phyloP scores from a whole-genome alignment of 1,284 basidiomycete genomes.

The Cutaneotrichosporon sp. region DNA sequence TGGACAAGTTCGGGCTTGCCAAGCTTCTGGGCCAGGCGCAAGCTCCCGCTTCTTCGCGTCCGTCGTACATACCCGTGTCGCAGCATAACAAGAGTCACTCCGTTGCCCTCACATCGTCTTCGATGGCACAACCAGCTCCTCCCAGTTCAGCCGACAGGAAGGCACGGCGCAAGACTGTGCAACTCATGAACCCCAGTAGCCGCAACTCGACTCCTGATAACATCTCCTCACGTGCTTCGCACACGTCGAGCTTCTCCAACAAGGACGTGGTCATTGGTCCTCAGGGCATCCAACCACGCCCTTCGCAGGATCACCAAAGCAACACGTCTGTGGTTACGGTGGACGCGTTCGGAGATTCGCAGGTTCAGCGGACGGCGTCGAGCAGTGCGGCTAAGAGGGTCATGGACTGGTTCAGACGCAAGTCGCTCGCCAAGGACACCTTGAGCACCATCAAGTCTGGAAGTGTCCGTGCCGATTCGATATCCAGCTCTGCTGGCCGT shows the following conservation, averaged over 20 bases:
- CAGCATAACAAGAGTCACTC: conserved; percentile 23
- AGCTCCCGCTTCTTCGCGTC: conserved; percentile 18
- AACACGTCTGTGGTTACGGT: conserved; percentile 45
- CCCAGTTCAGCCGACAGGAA: conserved; percentile 37
- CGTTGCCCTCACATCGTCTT: conserved; percentile 13
- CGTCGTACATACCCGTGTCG: conserved; percentile 16
- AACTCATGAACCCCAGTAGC: conserved; percentile 31
- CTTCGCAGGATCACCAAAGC: conserved; percentile 26
- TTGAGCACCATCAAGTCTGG: conserved; percentile 32
- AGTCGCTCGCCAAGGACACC: conserved; percentile 55
- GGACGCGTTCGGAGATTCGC: conserved; percentile 32
- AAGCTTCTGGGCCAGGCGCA: conserved; percentile 57
- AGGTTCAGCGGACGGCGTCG: conserved; percentile 43
- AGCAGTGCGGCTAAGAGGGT: conserved; percentile 61
- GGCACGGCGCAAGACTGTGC: conserved; percentile 39
- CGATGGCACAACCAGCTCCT: background rate
- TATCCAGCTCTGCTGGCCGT: conserved; percentile 11
- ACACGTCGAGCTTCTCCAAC: conserved; percentile 11
- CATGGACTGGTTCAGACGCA: conserved; percentile 65
- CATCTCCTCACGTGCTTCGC: conserved; percentile 9
- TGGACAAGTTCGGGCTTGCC: conserved; percentile 71
- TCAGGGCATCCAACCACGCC: conserved; percentile 33
- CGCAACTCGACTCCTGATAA: conserved; percentile 14
- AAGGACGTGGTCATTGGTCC: conserved; percentile 34
- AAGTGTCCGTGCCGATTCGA: conserved; percentile 31